Evolutionary conservation across 2,329 filamentous ascomycete species (phyloP), one percentile per base, ranked within the genome.

Genomic region (Colletotrichum somersetense): DNA sequence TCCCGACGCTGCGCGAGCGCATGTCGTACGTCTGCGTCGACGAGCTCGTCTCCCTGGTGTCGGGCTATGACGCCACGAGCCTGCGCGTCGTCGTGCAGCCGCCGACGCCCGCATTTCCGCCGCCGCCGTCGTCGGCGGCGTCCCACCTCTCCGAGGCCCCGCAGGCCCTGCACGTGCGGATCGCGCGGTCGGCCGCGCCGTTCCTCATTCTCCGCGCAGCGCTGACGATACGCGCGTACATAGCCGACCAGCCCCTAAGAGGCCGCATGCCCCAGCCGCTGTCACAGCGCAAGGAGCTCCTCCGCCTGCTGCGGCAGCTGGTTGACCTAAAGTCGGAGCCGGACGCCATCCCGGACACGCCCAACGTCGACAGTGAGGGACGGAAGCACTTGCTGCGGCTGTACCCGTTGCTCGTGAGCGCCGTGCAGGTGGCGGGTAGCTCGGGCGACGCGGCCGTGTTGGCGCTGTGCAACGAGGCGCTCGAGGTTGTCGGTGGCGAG

Each of bases 181-280:
- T 98, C 20, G 93, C 96, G 0, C 88, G 91, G 78, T 92, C 92
- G 4, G 89, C 92, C 0, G 92, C 93, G 0, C 94, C 94, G 0
- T 96, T 94, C 77, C 86, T 98, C 3, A 92, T 98, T 56, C 85
- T 97, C 2, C 91, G 96, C 3, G 91, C 93, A 16, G 94, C 93
- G 0, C 85, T 97, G 20, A 91, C 93, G 0, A 83, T 98, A n/a
- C 91, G 94, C 67, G 87, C 91, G 0, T 98, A 97, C 79, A 91
- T 97, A 57, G 93, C 95, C 5, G 96, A 99, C 80, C 96, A 98
- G 78, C 95, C 96, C 0, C 85, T 99, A 26, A 88, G 96, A 18
- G 95, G 96, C 0, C 89, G 91, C 62, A 96, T 97, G 91, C 96
- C 96, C 5, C 93, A 96, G 79, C 96, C 96, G 0, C 85, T 94